Percentiles rank a stretch among this genome's conserved stretches.
These are phyloP conservation scores for Sugiyamaella marilandica DNA, from an alignment of 805 yeast species.

Conservation along the genomic window DNA sequence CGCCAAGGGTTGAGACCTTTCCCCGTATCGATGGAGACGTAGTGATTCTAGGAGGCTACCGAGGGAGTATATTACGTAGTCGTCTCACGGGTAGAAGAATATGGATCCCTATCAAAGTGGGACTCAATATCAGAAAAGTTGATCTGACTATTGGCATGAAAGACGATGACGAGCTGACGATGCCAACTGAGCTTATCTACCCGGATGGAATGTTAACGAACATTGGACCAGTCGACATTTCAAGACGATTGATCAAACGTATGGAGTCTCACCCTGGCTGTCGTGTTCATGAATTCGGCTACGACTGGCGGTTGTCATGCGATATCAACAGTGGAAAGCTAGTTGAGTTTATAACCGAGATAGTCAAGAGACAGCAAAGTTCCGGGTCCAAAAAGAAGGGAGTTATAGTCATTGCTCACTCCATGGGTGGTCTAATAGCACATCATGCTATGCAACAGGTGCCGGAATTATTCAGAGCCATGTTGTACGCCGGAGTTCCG, in stretches of 20 bases:
- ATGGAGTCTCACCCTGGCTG: constrained; percentile 47
- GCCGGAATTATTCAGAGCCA: constrained; percentile 65
- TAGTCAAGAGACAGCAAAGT: constrained; percentile 27
- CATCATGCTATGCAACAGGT: constrained; percentile 70
- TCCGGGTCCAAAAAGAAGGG: constrained; percentile 46
- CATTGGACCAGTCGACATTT: constrained; percentile 82
- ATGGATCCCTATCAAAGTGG: constrained; percentile 87
- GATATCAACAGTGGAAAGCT: constrained; percentile 52
- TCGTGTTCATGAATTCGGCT: constrained; percentile 71
- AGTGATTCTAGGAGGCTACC: constrained; percentile 78
- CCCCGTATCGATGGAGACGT: constrained; percentile 68
- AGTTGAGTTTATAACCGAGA: constrained; percentile 40
- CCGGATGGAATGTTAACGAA: constrained; percentile 78
- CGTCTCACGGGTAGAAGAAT: constrained; percentile 56
- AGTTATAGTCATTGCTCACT: constrained; percentile 73
- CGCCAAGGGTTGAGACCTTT: constrained; percentile 19
- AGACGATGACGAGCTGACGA: constrained; percentile 58
- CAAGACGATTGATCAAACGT: constrained; percentile 53
- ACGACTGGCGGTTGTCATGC: constrained; percentile 84
- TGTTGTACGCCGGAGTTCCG: constrained; percentile 81
- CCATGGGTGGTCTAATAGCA: constrained; percentile 90
- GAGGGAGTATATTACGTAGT: constrained; percentile 77
- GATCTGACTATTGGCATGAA: constrained; percentile 69
- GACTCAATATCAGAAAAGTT: constrained; percentile 65
- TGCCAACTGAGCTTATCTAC: constrained; percentile 47